Percentiles rank a stretch among this genome's conserved stretches.
Conservation (phyloP, 1,284 basidiomycete genomes). For the Blastosporella zonata region DNA sequence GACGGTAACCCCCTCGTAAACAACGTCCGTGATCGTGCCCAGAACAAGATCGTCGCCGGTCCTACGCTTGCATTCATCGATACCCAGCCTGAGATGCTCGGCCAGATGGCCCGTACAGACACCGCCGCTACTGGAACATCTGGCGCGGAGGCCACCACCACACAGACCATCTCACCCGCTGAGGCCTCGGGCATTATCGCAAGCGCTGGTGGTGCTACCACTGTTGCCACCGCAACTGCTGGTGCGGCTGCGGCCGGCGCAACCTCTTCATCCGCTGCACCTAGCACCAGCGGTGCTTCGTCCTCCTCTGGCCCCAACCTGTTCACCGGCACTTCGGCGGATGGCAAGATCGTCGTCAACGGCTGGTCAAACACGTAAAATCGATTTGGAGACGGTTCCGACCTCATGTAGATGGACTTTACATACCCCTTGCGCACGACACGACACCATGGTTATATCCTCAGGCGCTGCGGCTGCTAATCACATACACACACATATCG, state of each 20-base stretch:
- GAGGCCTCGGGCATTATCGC: slow-evolving; percentile 44
- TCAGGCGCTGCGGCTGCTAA: slow-evolving; percentile 12
- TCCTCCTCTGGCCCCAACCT: slow-evolving; percentile 33
- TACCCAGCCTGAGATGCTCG: slow-evolving; percentile 48
- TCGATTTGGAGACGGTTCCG: background rate
- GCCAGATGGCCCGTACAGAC: slow-evolving; percentile 43
- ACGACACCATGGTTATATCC: slow-evolving; percentile 13
- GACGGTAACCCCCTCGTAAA: slow-evolving; percentile 61
- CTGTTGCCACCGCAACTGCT: slow-evolving; percentile 1
- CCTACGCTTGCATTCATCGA: slow-evolving; percentile 72
- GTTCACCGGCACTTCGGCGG: slow-evolving; percentile 37
- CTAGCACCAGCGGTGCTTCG: slow-evolving; percentile 7
- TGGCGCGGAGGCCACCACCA: slow-evolving; percentile 26
- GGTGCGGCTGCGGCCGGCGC: background rate
- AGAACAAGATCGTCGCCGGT: slow-evolving; percentile 62
- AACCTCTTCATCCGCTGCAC: background rate
- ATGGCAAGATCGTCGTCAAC: slow-evolving; percentile 38
- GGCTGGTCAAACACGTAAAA: slow-evolving; percentile 31
- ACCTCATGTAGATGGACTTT: slow-evolving; percentile 4
- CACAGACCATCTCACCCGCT: slow-evolving; percentile 44
- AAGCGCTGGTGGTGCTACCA: slow-evolving; percentile 25
- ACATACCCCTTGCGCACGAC: slow-evolving; percentile 6
- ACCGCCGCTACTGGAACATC: slow-evolving; percentile 10
- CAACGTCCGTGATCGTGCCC: slow-evolving; percentile 61
- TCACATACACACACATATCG: slow-evolving; percentile 15